These are phyloP conservation scores for Penicillium desertorum DNA, from an alignment of 495 filamentous ascomycete genomes.

Conservation along the genomic window DNA sequence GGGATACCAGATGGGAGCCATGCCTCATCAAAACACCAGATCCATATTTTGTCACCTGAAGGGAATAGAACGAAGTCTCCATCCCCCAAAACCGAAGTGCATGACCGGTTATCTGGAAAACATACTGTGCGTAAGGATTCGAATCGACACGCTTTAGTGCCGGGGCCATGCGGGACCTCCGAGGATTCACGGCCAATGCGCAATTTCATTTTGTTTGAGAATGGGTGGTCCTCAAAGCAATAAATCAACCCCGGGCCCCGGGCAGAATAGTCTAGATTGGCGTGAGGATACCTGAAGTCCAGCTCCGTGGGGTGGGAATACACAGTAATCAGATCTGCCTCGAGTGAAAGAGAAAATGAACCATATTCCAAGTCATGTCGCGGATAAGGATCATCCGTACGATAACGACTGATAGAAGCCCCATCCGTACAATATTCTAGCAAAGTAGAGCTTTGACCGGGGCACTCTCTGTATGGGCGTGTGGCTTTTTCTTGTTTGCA, in stretches of 20 bases:
- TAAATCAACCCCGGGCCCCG: not conserved
- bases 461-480: not conserved
- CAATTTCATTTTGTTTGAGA: not conserved
- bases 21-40: conserved; percentile 16
- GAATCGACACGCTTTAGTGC: not conserved
- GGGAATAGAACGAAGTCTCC: conserved; percentile 6
- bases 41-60: not conserved
- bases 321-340: not conserved
- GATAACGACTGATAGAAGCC: too few relatives aligned
- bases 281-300: not conserved
- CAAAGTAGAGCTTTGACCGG: not conserved
- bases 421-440: too few relatives aligned
- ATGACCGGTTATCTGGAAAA: not conserved
- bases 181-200: not conserved
- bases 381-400: too few relatives aligned
- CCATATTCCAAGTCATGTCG: too few relatives aligned
- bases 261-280: not conserved
- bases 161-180: too few relatives aligned
- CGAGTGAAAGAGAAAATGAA: not conserved
- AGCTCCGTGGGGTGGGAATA: not conserved
- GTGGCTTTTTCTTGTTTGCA: too few relatives aligned
- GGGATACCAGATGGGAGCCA: conserved; percentile 7
- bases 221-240: not conserved
- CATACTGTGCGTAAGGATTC: too few relatives aligned
- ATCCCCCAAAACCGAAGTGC: conserved; percentile 6